Conservation (phyloP, 2,329 filamentous ascomycete genomes). For the Coleophoma crateriformis region DNA sequence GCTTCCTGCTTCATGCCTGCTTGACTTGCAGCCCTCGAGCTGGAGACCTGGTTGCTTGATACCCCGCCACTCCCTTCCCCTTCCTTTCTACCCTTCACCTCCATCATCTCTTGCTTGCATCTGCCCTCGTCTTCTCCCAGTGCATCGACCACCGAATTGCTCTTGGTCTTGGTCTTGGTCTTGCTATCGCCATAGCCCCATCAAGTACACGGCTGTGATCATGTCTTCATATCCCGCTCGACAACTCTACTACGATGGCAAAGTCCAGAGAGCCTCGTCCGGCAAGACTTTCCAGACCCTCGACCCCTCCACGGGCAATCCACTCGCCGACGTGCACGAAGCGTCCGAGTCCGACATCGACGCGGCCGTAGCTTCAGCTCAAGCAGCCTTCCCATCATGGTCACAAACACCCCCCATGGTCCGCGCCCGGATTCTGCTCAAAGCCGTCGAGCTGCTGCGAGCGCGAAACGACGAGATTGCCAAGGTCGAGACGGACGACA, state of each 20-base stretch:
- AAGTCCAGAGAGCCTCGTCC: conserved; percentile 54
- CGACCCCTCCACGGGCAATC: conserved; percentile 65
- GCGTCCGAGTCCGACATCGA: conserved; percentile 65
- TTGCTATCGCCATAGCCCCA: too few relatives aligned
- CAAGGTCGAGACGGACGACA: conserved; percentile 74
- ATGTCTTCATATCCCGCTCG: conserved; percentile 38
- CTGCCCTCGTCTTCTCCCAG: too few relatives aligned
- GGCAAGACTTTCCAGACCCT: conserved; percentile 64
- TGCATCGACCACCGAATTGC: too few relatives aligned
- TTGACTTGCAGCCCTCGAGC: too few relatives aligned
- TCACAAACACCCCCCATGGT: conserved; percentile 68
- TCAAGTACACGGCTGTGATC: conserved; percentile 10
- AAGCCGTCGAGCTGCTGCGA: conserved; percentile 68
- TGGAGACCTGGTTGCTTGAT: too few relatives aligned
- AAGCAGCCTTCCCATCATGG: conserved; percentile 70
- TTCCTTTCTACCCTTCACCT: too few relatives aligned
- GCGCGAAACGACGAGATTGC: conserved; percentile 76
- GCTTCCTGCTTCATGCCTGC: too few relatives aligned
- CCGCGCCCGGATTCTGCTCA: conserved; percentile 72
- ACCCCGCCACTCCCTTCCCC: too few relatives aligned
- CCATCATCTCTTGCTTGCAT: too few relatives aligned
- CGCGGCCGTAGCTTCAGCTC: conserved; percentile 64
- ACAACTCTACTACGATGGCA: conserved; percentile 73
- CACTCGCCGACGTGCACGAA: conserved; percentile 66
- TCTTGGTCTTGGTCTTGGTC: too few relatives aligned